Percentiles rank a stretch among this genome's conserved stretches.
phyloP scores from a whole-genome alignment of 306 rosid species.

The Malus asiatica region DNA sequence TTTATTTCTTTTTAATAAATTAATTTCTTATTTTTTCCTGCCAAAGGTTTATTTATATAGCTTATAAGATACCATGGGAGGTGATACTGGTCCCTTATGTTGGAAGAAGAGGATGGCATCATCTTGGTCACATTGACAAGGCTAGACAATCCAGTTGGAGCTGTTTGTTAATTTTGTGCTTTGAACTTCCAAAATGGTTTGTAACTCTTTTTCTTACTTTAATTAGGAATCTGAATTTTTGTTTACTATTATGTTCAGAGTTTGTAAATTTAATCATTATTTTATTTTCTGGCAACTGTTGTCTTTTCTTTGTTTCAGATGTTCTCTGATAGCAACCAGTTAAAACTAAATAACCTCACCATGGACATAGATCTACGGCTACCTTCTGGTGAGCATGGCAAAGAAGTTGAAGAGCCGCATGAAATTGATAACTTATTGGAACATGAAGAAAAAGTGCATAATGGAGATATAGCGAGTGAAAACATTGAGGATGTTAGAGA shows the following conservation, averaged over 20 bases:
- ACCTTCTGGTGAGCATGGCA: slow-evolving; percentile 86
- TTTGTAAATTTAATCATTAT: background rate
- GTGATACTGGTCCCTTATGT: background rate
- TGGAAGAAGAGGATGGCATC: background rate
- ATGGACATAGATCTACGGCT: slow-evolving; percentile 95
- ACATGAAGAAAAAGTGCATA: slow-evolving; percentile 67
- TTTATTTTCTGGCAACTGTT: background rate
- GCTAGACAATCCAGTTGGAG: slow-evolving; percentile 4
- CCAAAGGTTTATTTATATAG: background rate
- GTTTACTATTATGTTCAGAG: background rate
- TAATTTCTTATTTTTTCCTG: background rate
- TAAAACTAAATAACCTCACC: slow-evolving; percentile 25
- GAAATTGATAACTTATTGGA: slow-evolving; percentile 69
- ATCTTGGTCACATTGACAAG: background rate
- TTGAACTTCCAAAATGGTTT: slow-evolving; percentile 4
- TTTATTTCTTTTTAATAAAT: background rate
- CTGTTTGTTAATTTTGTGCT: background rate
- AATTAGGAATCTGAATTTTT: background rate
- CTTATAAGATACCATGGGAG: background rate
- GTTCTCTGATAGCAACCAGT: slow-evolving; percentile 28
- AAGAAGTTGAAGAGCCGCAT: slow-evolving; percentile 71
- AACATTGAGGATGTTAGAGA: slow-evolving; percentile 52
- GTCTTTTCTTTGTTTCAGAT: slow-evolving; percentile 42
- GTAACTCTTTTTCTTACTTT: background rate
- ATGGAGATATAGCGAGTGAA: slow-evolving; percentile 59